phyloP scores from a whole-genome alignment of 495 filamentous ascomycete species.

The Penicillium samsonianum region DNA sequence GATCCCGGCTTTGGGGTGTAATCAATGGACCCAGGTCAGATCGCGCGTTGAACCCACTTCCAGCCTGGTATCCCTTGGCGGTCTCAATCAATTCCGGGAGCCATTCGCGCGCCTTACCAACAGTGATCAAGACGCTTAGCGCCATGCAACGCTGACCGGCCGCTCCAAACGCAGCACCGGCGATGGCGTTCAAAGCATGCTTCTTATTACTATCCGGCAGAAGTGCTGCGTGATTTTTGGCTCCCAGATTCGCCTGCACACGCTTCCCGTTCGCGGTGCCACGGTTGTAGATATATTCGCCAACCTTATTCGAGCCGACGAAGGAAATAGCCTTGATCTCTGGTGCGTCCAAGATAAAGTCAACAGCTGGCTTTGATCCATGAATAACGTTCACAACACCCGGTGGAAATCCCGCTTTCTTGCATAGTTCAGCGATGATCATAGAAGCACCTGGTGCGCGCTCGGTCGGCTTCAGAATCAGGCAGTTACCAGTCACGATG shows the following conservation, averaged over 20 bases:
- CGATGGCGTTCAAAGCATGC: conserved; percentile 91
- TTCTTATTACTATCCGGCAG: conserved; percentile 98
- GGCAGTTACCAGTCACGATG: conserved; percentile 91
- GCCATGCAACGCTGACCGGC: conserved; percentile 99
- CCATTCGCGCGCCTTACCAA: conserved; percentile 95
- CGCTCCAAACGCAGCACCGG: conserved; percentile 95
- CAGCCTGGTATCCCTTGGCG: conserved; percentile 75
- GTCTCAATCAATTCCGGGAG: conserved; percentile 85
- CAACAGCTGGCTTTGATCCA: conserved; percentile 84
- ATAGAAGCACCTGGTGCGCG: conserved; percentile 95
- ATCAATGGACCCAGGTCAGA: conserved; percentile 96
- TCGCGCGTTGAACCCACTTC: conserved; percentile 90
- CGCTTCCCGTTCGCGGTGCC: conserved; percentile 90
- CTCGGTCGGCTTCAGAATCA: conserved; percentile 95
- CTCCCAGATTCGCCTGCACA: conserved; percentile 96
- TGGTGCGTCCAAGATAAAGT: conserved; percentile 96
- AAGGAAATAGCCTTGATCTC: conserved; percentile 96
- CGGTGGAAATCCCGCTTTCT: conserved; percentile 88
- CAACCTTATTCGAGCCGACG: conserved; percentile 93
- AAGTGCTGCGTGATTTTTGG: conserved; percentile 96
- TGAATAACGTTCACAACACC: conserved; percentile 95
- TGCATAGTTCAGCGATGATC: conserved; percentile 91
- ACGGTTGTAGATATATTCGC: conserved; percentile 91
- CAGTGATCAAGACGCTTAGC: conserved; percentile 86
- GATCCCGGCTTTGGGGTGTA: conserved; percentile 81